phyloP scores from a whole-genome alignment of 2,329 filamentous ascomycete genomes.

The Coleophoma eucalyptorum region DNA sequence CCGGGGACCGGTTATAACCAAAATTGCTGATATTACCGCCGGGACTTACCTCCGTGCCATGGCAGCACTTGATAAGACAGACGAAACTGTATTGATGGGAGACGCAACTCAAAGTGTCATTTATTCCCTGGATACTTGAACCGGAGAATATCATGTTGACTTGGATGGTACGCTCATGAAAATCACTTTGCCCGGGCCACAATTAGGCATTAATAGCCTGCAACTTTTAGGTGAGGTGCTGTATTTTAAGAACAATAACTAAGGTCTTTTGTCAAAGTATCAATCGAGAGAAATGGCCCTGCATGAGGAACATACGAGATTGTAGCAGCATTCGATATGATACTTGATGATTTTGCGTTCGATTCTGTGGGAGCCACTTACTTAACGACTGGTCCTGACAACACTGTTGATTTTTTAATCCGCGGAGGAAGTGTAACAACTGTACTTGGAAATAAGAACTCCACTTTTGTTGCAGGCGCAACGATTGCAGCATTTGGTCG shows the following conservation, averaged over 20 bases:
- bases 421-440: background rate
- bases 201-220: background rate
- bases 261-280: background rate
- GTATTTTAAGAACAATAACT: background rate
- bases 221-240: background rate
- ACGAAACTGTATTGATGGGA: background rate
- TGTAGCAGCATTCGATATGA: background rate
- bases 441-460: background rate
- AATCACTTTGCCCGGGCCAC: background rate
- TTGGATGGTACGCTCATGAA: background rate
- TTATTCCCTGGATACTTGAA: background rate
- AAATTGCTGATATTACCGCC: background rate
- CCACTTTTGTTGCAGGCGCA: background rate
- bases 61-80: background rate
- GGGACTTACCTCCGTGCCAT: background rate
- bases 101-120: background rate
- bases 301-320: background rate
- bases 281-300: background rate
- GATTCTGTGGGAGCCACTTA: background rate
- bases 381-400: background rate
- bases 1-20: background rate
- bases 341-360: background rate
- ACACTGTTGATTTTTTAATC: background rate
- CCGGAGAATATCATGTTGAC: background rate
- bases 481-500: background rate